Percentiles rank a stretch among this genome's conserved stretches.
phyloP scores from a whole-genome alignment of 495 filamentous ascomycete genomes.

The Neurospora pannonica region DNA sequence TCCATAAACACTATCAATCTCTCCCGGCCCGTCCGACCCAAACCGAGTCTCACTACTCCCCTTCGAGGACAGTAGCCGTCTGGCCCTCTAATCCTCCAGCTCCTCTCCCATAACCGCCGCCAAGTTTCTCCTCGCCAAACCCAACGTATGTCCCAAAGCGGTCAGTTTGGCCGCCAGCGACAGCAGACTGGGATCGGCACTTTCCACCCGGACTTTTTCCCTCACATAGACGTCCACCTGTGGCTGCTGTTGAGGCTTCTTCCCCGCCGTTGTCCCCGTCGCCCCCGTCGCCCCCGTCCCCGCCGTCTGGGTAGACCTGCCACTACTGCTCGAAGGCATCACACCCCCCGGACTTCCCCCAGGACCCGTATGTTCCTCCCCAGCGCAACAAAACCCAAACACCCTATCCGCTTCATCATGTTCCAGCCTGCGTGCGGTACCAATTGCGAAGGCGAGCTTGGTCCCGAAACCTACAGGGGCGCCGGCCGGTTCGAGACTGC shows the following conservation, averaged over 20 bases:
- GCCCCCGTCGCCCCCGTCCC: neutral
- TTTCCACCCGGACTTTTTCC: slow-evolving; percentile 87
- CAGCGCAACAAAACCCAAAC: slow-evolving; percentile 39
- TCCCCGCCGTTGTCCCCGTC: neutral
- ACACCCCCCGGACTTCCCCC: neutral
- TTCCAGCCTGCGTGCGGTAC: slow-evolving; percentile 48
- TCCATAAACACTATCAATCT: neutral
- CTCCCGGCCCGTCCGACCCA: neutral
- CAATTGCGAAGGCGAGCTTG: slow-evolving; percentile 46
- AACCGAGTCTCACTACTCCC: neutral
- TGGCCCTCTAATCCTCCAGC: slow-evolving; percentile 21
- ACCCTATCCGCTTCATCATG: slow-evolving; percentile 76
- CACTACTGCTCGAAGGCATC: slow-evolving; percentile 6
- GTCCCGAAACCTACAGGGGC: slow-evolving; percentile 39
- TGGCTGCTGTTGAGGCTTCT: neutral
- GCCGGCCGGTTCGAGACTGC: slow-evolving; percentile 61
- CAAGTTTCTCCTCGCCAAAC: slow-evolving; percentile 58
- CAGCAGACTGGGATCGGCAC: slow-evolving; percentile 81
- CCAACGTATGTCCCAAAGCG: slow-evolving; percentile 66
- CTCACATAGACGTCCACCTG: slow-evolving; percentile 63
- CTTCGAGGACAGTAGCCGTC: neutral
- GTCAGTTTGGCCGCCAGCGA: slow-evolving; percentile 80
- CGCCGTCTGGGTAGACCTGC: neutral
- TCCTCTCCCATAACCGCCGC: slow-evolving; percentile 70
- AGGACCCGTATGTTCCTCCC: neutral